Conservation (phyloP, 78 protist genomes). For the Anaeramoeba flamelloides region DNA sequence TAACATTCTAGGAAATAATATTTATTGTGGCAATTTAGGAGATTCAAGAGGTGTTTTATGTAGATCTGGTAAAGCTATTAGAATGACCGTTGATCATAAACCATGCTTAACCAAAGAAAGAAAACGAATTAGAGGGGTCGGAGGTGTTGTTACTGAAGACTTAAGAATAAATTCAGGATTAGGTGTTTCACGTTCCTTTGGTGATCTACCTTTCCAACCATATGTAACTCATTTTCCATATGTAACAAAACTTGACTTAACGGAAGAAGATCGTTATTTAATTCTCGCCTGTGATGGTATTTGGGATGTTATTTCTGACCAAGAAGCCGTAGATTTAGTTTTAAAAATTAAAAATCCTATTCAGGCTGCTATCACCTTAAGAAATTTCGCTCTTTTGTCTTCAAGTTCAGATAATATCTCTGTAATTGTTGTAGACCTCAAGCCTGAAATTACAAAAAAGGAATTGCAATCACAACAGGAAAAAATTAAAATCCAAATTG, state of each 20-base stretch:
- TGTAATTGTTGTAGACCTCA: conserved; percentile 17
- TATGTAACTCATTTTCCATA: conserved; percentile 43
- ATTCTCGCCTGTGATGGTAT: conserved; percentile 74
- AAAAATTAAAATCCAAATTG: too few relatives aligned
- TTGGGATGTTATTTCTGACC: conserved; percentile 68
- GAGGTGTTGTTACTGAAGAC: conserved; percentile 12
- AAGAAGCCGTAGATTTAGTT: conserved; percentile 41
- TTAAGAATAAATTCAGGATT: conserved; percentile 45
- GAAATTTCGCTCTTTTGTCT: conserved; percentile 72
- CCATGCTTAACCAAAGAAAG: conserved; percentile 11
- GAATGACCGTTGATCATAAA: conserved; percentile 32
- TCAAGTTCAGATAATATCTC: conserved; percentile 50
- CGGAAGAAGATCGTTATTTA: conserved; percentile 28
- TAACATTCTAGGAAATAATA: too few relatives aligned
- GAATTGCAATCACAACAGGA: too few relatives aligned
- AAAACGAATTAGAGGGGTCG: conserved; percentile 7
- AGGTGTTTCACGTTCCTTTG: conserved; percentile 46
- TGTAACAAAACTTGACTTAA: conserved; percentile 29
- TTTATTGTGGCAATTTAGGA: conserved; percentile 42
- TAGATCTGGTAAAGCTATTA: conserved; percentile 5
- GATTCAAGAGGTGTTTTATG: conserved; percentile 29
- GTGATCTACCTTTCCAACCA: conserved; percentile 44
- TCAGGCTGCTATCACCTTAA: conserved; percentile 53
- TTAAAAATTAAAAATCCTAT: conserved; percentile 28
- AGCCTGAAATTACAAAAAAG: too few relatives aligned